These are phyloP conservation scores for Phytophthora chlamydospora DNA, from an alignment of 352 stramenopile species.

Conservation along the genomic window DNA sequence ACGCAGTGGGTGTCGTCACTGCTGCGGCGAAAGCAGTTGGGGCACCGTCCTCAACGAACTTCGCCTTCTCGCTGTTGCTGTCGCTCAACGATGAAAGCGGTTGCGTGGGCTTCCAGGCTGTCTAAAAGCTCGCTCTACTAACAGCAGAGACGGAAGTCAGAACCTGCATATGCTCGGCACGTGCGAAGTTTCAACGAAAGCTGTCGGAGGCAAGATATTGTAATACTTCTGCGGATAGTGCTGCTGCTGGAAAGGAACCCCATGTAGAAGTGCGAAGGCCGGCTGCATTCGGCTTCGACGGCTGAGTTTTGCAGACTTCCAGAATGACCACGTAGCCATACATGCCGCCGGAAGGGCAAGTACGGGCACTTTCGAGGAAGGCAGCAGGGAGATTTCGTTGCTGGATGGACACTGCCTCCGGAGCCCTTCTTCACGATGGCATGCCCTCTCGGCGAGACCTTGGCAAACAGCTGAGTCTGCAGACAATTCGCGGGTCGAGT, in stretches of 20 bases:
- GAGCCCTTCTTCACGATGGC: neutral
- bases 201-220: constrained; percentile 5
- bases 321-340: neutral
- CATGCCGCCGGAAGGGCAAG: neutral
- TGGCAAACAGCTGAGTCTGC: constrained; percentile 16
- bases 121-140: neutral
- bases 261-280: constrained; percentile 22
- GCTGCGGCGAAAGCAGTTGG: constrained; percentile 28
- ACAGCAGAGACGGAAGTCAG: constrained; percentile 11
- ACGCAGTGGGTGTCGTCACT: constrained; percentile 1
- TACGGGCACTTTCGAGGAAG: constrained; percentile 9
- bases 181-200: constrained; percentile 25
- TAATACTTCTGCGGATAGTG: neutral
- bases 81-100: neutral
- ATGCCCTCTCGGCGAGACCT: neutral
- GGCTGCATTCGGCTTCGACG: constrained; percentile 3
- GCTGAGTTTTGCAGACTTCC: neutral
- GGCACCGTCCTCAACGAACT: neutral
- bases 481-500: constrained; percentile 8
- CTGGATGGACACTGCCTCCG: constrained; percentile 7
- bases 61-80: neutral
- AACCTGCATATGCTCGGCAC: constrained; percentile 24
- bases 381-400: constrained; percentile 9
- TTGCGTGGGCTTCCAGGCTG: neutral
- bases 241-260: constrained; percentile 20